Evolutionary conservation across 345 rosid genomes (phyloP), one percentile per base, ranked within the genome.

Genomic region (Populus euphratica): DNA sequence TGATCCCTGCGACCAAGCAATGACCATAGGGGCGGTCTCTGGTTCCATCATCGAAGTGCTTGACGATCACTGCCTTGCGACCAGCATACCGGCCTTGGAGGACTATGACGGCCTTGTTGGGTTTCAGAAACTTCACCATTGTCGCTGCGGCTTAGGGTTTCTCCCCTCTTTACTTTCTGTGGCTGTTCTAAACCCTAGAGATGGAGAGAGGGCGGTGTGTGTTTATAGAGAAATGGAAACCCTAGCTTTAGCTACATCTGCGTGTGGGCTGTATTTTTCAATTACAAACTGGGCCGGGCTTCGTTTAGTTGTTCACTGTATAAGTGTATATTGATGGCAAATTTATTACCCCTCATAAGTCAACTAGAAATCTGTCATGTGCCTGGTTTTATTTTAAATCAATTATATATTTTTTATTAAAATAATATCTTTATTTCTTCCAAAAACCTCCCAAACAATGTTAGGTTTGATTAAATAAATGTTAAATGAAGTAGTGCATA

Each of bases 21-120:
- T 78, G 81, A 23, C 76, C 81, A 54, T 78, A 78, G 7, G 66
- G 65, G 2, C 76, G 70, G 72, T 78, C 77, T 21, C 71, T 44
- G 27, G 72, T 78, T 13, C 76, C 81, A 5, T 78, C 76, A 50
- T 78, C 81, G 72, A 78, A 78, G 52, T 23, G 12, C 61, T 75
- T 79, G 25, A 79, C 72, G 70, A 79, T 79, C 39, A 79, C 82
- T 17, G 82, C 82, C 52, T 79, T 79, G 21, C 78, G 69, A 23
- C 82, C 82, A 2, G 82, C 82, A 74, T 74, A 79, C 9, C 82
- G 78, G 3, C 82, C 78, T 52, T 79, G 82, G 66, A 79, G 82
- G 75, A 74, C 18, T 31, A 79, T 79, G 27, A 75, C 78, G 6
- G 78, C 72, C 61, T 73, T 75, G 63, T 66, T 75, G 8, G 70